These are phyloP conservation scores for Petrea volubilis DNA, from an alignment of 257 asterid species.

Conservation along the genomic window DNA sequence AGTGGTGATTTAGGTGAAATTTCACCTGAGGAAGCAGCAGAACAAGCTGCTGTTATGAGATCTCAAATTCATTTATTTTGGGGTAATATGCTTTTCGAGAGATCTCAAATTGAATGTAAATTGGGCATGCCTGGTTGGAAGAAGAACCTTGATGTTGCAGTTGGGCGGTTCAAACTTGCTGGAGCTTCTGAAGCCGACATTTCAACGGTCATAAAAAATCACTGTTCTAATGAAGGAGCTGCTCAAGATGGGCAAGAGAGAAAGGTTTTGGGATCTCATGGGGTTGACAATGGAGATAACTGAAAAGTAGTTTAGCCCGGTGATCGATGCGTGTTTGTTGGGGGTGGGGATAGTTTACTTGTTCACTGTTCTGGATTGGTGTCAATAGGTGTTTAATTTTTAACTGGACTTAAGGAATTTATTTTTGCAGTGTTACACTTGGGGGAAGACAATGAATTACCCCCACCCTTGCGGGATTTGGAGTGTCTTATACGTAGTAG, in stretches of 20 bases:
- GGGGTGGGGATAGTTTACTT: too few relatives aligned
- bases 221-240: slow-evolving; percentile 68
- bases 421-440: too few relatives aligned
- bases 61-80: slow-evolving; percentile 91
- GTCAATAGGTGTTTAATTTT: too few relatives aligned
- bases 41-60: slow-evolving; percentile 90
- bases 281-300: slow-evolving; percentile 29
- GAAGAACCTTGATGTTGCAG: slow-evolving; percentile 77
- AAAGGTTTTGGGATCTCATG: slow-evolving; percentile 19
- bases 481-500: too few relatives aligned
- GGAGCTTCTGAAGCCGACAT: slow-evolving; percentile 95
- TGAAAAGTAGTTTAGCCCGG: too few relatives aligned
- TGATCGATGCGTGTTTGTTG: too few relatives aligned
- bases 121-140: slow-evolving; percentile 78
- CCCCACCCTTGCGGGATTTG: too few relatives aligned
- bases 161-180: slow-evolving; percentile 79
- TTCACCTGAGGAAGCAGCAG: slow-evolving; percentile 76
- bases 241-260: slow-evolving; percentile 37
- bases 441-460: too few relatives aligned
- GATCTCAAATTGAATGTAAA: slow-evolving; percentile 84
- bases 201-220: slow-evolving; percentile 72
- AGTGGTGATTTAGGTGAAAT: slow-evolving; percentile 58
- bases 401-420: too few relatives aligned
- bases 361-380: too few relatives aligned
- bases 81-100: slow-evolving; percentile 97